A percentile compares a stretch with the other conserved stretches of the same genome.
These are phyloP conservation scores for Mycena polygramma DNA, from an alignment of 768 basidiomycete genomes.

Conservation along the genomic window DNA sequence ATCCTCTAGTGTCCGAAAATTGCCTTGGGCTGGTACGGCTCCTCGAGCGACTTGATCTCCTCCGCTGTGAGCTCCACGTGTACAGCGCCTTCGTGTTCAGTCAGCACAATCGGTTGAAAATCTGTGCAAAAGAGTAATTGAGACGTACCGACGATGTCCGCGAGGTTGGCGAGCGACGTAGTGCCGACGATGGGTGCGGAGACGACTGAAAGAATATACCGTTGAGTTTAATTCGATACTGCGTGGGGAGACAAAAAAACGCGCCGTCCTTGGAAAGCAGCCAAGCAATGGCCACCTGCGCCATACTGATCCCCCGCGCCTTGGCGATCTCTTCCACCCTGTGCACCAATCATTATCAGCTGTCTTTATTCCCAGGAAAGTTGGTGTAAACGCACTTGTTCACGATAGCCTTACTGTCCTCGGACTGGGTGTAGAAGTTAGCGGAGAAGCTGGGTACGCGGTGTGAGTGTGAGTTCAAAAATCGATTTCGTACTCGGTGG, in stretches of 20 bases:
- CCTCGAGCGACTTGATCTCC: neutral
- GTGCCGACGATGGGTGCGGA: constrained; percentile 61
- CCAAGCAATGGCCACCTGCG: constrained; percentile 58
- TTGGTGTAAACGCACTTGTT: constrained; percentile 2
- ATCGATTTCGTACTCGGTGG: neutral
- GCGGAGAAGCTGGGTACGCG: neutral
- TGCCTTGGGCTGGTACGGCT: constrained; percentile 2
- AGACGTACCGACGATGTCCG: constrained; percentile 55
- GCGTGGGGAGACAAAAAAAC: too few species aligned
- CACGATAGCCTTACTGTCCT: constrained; percentile 10
- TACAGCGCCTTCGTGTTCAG: neutral
- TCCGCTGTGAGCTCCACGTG: neutral
- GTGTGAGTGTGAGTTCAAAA: neutral
- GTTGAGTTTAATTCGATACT: too few species aligned
- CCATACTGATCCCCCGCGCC: constrained; percentile 56
- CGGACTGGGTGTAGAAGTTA: constrained; percentile 5
- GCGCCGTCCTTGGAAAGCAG: constrained; percentile 46
- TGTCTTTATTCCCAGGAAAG: neutral
- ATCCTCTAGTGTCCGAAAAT: constrained; percentile 1
- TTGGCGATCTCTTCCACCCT: constrained; percentile 33
- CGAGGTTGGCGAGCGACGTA: constrained; percentile 54
- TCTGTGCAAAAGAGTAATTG: neutral
- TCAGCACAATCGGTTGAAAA: neutral
- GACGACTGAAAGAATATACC: constrained; percentile 44
- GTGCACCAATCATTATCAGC: neutral